Evolutionary conservation across 1,284 basidiomycete species (phyloP).

Genomic region (Sporisorium graminicola): DNA sequence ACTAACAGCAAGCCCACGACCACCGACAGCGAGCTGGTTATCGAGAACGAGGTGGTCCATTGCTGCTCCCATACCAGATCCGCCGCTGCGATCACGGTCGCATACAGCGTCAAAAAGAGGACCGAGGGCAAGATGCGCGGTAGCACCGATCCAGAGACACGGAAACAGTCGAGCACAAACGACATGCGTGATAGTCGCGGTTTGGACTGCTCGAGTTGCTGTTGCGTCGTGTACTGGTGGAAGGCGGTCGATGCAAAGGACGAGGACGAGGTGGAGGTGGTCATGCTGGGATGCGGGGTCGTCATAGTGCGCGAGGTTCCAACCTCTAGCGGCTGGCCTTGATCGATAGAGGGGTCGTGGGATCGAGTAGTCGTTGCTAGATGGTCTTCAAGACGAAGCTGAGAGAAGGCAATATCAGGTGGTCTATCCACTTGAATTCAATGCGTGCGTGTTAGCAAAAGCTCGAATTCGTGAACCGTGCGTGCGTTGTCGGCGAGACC

Average conservation of each 20-base stretch:
- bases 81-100: conserved; percentile 75
- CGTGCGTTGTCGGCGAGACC: conserved; percentile 16
- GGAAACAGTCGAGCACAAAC: conserved; percentile 87
- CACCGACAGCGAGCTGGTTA: conserved; percentile 86
- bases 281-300: conserved; percentile 1
- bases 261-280: conserved; percentile 15
- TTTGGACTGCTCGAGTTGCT: conserved; percentile 34
- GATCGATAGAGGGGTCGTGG: too few relatives aligned
- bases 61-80: conserved; percentile 74
- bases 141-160: conserved; percentile 75
- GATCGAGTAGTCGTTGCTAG: neutral
- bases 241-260: conserved; percentile 29
- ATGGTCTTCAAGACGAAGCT: neutral
- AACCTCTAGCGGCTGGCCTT: too few relatives aligned
- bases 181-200: conserved; percentile 70
- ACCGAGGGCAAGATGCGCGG: conserved; percentile 76
- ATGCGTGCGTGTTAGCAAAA: neutral
- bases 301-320: conserved; percentile 2
- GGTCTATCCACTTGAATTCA: neutral
- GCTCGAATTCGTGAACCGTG: conserved; percentile 11
- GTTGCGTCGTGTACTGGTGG: conserved; percentile 25
- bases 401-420: too few relatives aligned
- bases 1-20: conserved; percentile 77
- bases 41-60: conserved; percentile 78
- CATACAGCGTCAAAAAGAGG: conserved; percentile 82